Conservation (phyloP, 2,329 filamentous ascomycete genomes). For the Calonectria hawksworthii region DNA sequence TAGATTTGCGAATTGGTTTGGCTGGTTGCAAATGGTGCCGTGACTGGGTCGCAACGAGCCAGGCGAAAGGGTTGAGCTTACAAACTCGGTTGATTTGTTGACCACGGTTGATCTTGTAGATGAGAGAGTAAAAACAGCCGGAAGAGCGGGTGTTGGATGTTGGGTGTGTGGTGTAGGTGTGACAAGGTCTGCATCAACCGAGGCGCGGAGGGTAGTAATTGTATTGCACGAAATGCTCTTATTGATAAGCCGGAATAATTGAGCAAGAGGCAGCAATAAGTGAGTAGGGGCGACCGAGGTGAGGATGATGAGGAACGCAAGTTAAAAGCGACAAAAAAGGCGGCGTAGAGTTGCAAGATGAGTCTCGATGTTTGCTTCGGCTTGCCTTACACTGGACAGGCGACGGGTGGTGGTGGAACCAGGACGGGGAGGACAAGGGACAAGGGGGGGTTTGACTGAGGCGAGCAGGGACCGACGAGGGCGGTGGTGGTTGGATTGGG, state of each 20-base stretch:
- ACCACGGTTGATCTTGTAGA: not conserved
- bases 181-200: not conserved
- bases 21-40: slow-evolving; percentile 13
- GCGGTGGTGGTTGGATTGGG: slow-evolving; percentile 8
- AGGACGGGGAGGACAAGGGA: slow-evolving; percentile 41
- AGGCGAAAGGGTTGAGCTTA: not conserved
- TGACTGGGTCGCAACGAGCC: not conserved
- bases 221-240: not conserved
- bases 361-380: slow-evolving; percentile 45
- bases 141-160: not conserved
- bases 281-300: not conserved
- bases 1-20: not conserved
- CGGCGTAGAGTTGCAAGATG: slow-evolving; percentile 33
- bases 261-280: not conserved
- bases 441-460: slow-evolving; percentile 15
- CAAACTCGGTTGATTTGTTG: not conserved
- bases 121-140: not conserved
- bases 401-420: slow-evolving; percentile 45
- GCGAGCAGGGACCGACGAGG: slow-evolving; percentile 16
- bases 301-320: slow-evolving; percentile 23
- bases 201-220: not conserved
- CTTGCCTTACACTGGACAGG: slow-evolving; percentile 47
- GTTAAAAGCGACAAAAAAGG: slow-evolving; percentile 31
- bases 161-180: not conserved
- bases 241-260: not conserved